Evolutionary conservation across 345 rosid species (phyloP).

Genomic region (Populus simonii): DNA sequence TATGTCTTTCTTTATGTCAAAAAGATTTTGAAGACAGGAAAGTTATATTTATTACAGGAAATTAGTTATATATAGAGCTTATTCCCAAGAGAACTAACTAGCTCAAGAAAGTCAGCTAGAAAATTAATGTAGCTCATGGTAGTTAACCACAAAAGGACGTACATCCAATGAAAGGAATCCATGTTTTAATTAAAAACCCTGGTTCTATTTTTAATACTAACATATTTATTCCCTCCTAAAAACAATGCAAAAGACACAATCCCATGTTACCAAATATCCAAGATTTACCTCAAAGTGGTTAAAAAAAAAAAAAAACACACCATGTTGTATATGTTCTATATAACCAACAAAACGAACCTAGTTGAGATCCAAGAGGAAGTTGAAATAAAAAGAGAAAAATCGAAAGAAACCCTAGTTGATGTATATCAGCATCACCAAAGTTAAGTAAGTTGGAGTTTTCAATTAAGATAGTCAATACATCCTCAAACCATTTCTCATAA

Average conservation of each 20-base stretch:
- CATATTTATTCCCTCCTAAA: conserved; percentile 29
- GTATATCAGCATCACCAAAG: not conserved
- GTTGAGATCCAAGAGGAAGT: not conserved
- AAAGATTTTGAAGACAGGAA: conserved; percentile 21
- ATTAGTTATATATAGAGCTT: conserved; percentile 7
- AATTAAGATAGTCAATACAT: not conserved
- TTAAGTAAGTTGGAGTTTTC: conserved; percentile 1
- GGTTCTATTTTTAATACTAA: not conserved
- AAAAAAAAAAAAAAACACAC: not conserved
- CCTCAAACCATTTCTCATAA: conserved; percentile 17
- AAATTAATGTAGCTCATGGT: conserved; percentile 16
- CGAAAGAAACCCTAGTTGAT: conserved; percentile 16
- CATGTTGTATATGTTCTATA: not conserved
- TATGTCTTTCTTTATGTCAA: not conserved
- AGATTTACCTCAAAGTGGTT: not conserved
- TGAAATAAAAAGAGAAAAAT: not conserved
- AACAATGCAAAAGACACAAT: conserved; percentile 27
- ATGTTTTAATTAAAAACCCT: conserved; percentile 8
- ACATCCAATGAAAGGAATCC: conserved; percentile 19
- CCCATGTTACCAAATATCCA: conserved; percentile 3
- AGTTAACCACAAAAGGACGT: not conserved
- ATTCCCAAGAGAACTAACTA: conserved; percentile 25
- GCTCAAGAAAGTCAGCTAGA: conserved; percentile 18
- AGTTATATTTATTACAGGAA: conserved; percentile 9
- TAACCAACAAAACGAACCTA: not conserved